phyloP scores from a whole-genome alignment of 768 basidiomycete species.

The Termitomyces sp. region DNA sequence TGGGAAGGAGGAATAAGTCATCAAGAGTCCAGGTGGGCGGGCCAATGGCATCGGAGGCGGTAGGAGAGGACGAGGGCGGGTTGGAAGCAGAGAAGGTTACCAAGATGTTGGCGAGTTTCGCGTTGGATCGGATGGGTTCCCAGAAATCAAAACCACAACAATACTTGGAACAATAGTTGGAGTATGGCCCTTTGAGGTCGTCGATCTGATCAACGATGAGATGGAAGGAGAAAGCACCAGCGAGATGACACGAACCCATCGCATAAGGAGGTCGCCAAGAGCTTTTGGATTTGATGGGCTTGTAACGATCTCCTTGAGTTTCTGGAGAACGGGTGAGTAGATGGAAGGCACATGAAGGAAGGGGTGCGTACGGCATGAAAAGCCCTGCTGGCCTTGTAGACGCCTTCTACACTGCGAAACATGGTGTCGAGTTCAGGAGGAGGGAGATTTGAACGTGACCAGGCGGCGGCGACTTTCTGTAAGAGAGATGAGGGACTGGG shows the following conservation, averaged over 20 bases:
- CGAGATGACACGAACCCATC: slow-evolving; percentile 67
- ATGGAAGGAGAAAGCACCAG: slow-evolving; percentile 4
- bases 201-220: slow-evolving; percentile 60
- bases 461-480: slow-evolving; percentile 96
- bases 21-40: slow-evolving; percentile 76
- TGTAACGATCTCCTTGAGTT: slow-evolving; percentile 90
- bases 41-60: slow-evolving; percentile 27
- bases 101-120: slow-evolving; percentile 64
- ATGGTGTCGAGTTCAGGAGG: slow-evolving; percentile 87
- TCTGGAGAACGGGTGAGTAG: slow-evolving; percentile 42
- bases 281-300: slow-evolving; percentile 92
- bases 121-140: slow-evolving; percentile 74
- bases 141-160: slow-evolving; percentile 77
- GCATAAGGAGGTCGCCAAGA: slow-evolving; percentile 92
- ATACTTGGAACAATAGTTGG: slow-evolving; percentile 69
- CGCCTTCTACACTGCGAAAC: slow-evolving; percentile 89
- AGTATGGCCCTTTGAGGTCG: slow-evolving; percentile 85
- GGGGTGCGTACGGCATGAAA: slow-evolving; percentile 56
- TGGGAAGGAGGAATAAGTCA: slow-evolving; percentile 81
- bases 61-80: slow-evolving; percentile 47
- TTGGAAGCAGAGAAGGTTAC: slow-evolving; percentile 57
- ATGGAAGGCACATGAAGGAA: neutral
- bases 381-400: slow-evolving; percentile 87
- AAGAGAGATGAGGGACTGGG: slow-evolving; percentile 9
- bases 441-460: slow-evolving; percentile 93